Percentiles rank a stretch among this genome's conserved stretches.
Evolutionary conservation across 495 filamentous ascomycete genomes (phyloP).

Genomic region (Margaritispora aquatica): DNA sequence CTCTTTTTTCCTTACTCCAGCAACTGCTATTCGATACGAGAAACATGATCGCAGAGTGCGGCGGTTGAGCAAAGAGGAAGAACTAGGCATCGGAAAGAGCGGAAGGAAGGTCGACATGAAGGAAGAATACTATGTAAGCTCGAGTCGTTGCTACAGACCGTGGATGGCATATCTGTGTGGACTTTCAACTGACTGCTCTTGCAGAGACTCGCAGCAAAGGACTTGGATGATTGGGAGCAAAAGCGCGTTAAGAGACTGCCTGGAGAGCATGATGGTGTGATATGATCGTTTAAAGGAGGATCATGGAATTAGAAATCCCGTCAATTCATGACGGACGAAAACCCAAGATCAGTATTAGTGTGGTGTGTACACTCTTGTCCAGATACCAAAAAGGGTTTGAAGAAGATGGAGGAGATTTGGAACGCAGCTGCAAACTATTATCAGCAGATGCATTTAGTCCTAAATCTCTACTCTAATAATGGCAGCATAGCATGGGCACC

Average conservation of each 20-base stretch:
- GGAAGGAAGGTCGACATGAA: constrained; percentile 68
- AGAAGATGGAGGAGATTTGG: too few relatives aligned
- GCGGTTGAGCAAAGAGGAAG: constrained; percentile 75
- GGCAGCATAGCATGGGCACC: too few relatives aligned
- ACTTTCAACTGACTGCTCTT: constrained; percentile 5
- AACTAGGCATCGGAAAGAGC: constrained; percentile 67
- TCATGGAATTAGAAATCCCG: neutral
- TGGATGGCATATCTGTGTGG: neutral
- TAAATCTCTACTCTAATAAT: too few relatives aligned
- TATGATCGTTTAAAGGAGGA: constrained; percentile 50
- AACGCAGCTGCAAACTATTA: too few relatives aligned
- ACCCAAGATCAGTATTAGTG: too few relatives aligned
- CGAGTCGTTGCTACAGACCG: neutral
- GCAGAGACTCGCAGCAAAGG: constrained; percentile 83
- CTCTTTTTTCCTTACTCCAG: constrained; percentile 90
- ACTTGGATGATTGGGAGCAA: constrained; percentile 94
- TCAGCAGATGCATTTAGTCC: too few relatives aligned
- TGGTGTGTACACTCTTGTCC: too few relatives aligned
- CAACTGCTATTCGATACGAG: constrained; percentile 89
- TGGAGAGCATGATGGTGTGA: constrained; percentile 81
- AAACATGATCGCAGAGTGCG: constrained; percentile 81
- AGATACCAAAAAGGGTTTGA: too few relatives aligned
- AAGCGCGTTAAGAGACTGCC: constrained; percentile 81
- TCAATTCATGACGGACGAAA: neutral
- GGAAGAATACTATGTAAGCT: constrained; percentile 92